These are phyloP conservation scores for Daldinia bambusicola DNA, from an alignment of 495 filamentous ascomycete species.

Conservation along the genomic window DNA sequence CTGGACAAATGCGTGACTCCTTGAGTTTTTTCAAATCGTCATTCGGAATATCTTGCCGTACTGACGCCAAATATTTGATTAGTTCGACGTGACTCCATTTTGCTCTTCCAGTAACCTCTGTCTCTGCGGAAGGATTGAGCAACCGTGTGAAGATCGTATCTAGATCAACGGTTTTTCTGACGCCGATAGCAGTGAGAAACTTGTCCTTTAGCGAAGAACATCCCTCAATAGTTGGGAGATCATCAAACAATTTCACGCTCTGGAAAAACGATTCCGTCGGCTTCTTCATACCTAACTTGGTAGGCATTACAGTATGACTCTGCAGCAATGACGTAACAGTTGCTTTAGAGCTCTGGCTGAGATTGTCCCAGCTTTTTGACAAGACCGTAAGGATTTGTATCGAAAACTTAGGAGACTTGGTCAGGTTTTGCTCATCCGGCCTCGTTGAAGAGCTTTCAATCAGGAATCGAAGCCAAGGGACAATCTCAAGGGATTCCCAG, in stretches of 20 bases:
- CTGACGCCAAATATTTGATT: constrained; percentile 90
- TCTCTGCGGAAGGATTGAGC: constrained; percentile 64
- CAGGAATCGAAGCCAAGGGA: constrained; percentile 84
- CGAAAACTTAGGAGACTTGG: constrained; percentile 78
- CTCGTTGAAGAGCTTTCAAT: constrained; percentile 65
- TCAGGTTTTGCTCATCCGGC: constrained; percentile 64
- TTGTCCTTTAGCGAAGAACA: constrained; percentile 87
- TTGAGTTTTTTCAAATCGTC: constrained; percentile 84
- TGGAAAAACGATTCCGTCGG: constrained; percentile 91
- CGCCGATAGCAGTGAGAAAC: constrained; percentile 81
- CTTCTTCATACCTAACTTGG: constrained; percentile 87
- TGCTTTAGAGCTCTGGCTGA: constrained; percentile 72
- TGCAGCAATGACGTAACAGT: constrained; percentile 70
- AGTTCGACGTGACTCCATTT: constrained; percentile 95
- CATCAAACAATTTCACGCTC: constrained; percentile 92
- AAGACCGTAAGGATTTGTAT: constrained; percentile 78
- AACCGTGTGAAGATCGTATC: constrained; percentile 92
- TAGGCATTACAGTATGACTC: constrained; percentile 82
- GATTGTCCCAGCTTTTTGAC: constrained; percentile 86
- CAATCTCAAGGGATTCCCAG: constrained; percentile 83
- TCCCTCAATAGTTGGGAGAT: constrained; percentile 82
- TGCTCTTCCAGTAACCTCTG: constrained; percentile 52
- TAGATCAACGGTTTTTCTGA: constrained; percentile 88
- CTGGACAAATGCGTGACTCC: constrained; percentile 80
- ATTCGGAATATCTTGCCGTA: constrained; percentile 86